phyloP scores from a whole-genome alignment of 306 rosid genomes.

The Fragaria ananassa region DNA sequence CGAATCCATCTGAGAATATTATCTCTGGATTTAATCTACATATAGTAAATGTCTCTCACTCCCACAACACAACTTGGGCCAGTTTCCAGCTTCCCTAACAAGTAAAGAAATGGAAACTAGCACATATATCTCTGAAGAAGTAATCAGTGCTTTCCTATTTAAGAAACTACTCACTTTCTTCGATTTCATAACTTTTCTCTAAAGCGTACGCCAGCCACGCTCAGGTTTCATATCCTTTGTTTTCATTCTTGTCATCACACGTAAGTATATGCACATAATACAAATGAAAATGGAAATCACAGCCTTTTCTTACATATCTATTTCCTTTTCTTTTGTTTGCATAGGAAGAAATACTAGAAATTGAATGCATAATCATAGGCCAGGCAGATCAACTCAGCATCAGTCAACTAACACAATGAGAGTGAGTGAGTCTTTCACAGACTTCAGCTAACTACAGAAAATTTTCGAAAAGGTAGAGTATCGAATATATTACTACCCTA shows the following conservation, averaged over 20 bases:
- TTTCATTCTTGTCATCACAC: slow-evolving; percentile 2
- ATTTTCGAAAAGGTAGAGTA: background rate
- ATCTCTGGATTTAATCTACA: background rate
- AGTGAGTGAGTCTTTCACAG: background rate
- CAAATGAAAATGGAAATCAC: background rate
- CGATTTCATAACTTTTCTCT: background rate
- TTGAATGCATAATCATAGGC: background rate
- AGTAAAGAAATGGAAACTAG: background rate
- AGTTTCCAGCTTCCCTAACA: background rate
- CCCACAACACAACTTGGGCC: background rate
- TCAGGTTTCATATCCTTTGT: background rate
- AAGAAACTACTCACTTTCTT: background rate
- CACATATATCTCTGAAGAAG: background rate
- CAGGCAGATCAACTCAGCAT: slow-evolving; percentile 16
- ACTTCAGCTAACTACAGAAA: background rate
- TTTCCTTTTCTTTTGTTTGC: background rate
- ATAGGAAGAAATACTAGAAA: background rate
- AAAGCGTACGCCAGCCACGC: background rate
- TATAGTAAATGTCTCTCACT: background rate
- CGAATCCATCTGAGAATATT: background rate
- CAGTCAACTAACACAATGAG: slow-evolving; percentile 23
- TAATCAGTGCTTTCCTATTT: slow-evolving; percentile 6
- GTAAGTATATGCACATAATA: background rate
- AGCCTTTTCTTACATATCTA: background rate
- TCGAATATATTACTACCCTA: background rate